Evolutionary conservation across 2,329 filamentous ascomycete species (phyloP).

Genomic region (Penicillium italicum): DNA sequence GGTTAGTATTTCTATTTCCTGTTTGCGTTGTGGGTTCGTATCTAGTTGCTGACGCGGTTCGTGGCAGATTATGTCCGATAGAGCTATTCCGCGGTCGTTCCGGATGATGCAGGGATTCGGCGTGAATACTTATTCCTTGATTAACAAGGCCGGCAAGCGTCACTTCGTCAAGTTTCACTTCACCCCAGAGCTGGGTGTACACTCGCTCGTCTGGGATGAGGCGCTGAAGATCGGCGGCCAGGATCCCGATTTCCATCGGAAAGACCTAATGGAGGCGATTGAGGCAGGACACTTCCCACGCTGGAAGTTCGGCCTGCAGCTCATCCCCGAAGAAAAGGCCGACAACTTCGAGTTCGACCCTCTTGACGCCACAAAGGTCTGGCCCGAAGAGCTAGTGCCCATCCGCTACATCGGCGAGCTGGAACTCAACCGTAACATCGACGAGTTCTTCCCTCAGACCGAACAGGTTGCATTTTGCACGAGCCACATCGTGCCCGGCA

Average conservation of each 20-base stretch:
- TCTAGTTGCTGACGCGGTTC: neutral
- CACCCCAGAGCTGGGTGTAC: constrained; percentile 34
- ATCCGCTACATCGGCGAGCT: constrained; percentile 75
- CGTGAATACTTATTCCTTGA: constrained; percentile 35
- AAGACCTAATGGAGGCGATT: constrained; percentile 72
- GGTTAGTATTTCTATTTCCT: constrained; percentile 17
- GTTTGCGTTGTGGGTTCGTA: neutral
- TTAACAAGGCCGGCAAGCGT: constrained; percentile 34
- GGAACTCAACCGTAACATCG: constrained; percentile 73
- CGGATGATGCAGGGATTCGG: constrained; percentile 40
- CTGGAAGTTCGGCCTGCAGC: constrained; percentile 81
- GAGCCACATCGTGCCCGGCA: constrained; percentile 71
- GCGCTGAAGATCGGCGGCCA: constrained; percentile 70
- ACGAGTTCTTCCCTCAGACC: constrained; percentile 78
- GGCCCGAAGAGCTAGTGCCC: constrained; percentile 74
- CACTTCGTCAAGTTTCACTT: constrained; percentile 38
- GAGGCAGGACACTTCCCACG: constrained; percentile 66
- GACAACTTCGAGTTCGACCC: constrained; percentile 82
- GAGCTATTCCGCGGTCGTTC: constrained; percentile 35
- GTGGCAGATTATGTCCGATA: constrained; percentile 34
- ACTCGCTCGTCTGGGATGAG: constrained; percentile 56
- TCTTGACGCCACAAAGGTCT: constrained; percentile 79
- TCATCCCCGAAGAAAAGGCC: constrained; percentile 66
- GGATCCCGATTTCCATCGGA: constrained; percentile 78
- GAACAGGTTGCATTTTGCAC: constrained; percentile 84